phyloP scores from a whole-genome alignment of 192 early-diverging fungal genomes.

The Fimicolochytrium jonesii region DNA sequence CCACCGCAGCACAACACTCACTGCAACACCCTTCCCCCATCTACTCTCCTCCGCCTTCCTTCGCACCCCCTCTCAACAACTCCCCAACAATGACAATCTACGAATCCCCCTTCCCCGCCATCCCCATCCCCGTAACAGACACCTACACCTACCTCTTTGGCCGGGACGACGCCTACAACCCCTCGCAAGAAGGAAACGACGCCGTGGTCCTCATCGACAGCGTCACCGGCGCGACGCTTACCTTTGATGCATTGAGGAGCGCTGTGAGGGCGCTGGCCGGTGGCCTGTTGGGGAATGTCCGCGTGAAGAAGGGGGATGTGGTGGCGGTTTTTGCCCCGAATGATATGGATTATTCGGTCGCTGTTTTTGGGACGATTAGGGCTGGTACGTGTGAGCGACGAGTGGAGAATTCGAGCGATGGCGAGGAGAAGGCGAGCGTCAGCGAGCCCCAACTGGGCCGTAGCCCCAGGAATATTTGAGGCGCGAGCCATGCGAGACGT shows the following conservation, averaged over 20 bases:
- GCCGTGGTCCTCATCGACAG: constrained; percentile 54
- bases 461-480: no score
- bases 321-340: constrained; percentile 72
- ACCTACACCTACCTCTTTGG: constrained; percentile 30
- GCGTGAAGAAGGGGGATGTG: constrained; percentile 64
- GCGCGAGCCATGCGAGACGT: no score
- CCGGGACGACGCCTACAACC: neutral
- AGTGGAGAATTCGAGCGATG: no score
- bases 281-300: constrained; percentile 48
- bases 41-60: no score
- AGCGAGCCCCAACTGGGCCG: no score
- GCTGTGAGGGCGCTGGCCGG: constrained; percentile 43
- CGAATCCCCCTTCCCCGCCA: constrained; percentile 31
- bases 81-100: constrained; percentile 38
- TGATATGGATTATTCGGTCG: constrained; percentile 58
- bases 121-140: constrained; percentile 33
- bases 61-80: no score
- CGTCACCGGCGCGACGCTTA: constrained; percentile 35
- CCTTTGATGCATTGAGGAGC: constrained; percentile 42
- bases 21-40: no score
- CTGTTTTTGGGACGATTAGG: constrained; percentile 58
- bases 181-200: no score
- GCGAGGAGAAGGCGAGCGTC: no score
- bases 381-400: no score
- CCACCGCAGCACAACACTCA: no score